Evolutionary conservation across 345 rosid species (phyloP).

Genomic region (Brassica cretica): DNA sequence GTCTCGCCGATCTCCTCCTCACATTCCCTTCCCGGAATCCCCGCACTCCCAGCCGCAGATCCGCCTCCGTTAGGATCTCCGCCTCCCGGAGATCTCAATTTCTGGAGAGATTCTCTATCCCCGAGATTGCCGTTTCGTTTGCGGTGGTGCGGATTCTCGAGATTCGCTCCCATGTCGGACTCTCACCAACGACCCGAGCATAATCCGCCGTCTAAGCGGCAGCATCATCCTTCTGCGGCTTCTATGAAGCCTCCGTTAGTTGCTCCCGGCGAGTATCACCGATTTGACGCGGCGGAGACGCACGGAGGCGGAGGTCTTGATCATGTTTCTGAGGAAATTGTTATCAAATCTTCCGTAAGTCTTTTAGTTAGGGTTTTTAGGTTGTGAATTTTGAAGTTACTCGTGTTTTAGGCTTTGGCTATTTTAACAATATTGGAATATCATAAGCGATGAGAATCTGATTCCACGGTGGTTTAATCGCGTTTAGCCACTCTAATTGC

Average conservation of each 20-base stretch:
- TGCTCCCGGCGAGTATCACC: constrained; percentile 76
- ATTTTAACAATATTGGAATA: no score
- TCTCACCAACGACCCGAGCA: constrained; percentile 36
- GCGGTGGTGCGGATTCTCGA: not conserved
- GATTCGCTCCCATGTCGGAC: constrained; percentile 54
- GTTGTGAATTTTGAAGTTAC: not conserved
- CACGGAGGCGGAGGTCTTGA: constrained; percentile 41
- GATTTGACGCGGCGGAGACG: constrained; percentile 50
- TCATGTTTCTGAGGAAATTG: constrained; percentile 59
- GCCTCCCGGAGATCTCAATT: constrained; percentile 7
- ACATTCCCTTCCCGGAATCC: constrained; percentile 42
- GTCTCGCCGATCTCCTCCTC: constrained; percentile 40
- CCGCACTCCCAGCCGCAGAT: constrained; percentile 15
- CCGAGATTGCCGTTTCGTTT: constrained; percentile 15
- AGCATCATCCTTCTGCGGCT: constrained; percentile 52
- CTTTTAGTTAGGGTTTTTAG: not conserved
- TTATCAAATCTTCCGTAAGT: constrained; percentile 70
- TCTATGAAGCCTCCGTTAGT: constrained; percentile 72
- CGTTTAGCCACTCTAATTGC: not conserved
- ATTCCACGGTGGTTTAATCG: not conserved
- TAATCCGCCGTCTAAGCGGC: constrained; percentile 44
- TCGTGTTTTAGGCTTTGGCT: no score
- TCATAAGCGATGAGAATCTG: constrained; percentile 35
- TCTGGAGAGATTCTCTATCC: not conserved
- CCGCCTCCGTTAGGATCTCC: constrained; percentile 32